A percentile compares a stretch with the other conserved stretches of the same genome.
phyloP scores from a whole-genome alignment of 2,329 filamentous ascomycete genomes.

The Lojkania enalia region DNA sequence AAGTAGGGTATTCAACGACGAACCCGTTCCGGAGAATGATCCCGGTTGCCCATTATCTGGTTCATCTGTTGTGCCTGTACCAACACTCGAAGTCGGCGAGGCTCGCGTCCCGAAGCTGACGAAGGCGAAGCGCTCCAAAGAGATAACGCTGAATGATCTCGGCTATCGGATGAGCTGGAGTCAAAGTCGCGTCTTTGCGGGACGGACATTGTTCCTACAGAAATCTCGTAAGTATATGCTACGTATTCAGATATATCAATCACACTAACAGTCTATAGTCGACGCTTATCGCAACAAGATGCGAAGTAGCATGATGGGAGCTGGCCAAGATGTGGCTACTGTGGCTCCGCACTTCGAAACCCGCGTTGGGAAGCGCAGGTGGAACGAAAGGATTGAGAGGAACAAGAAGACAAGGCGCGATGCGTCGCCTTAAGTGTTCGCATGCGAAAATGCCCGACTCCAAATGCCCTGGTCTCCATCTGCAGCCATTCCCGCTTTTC shows the following conservation, averaged over 20 bases:
- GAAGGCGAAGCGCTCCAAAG: constrained; percentile 71
- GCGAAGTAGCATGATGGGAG: constrained; percentile 75
- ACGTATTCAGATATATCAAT: not conserved
- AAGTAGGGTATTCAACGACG: constrained; percentile 73
- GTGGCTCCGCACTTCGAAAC: constrained; percentile 88
- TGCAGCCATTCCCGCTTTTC: constrained; percentile 37
- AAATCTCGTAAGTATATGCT: constrained; percentile 74
- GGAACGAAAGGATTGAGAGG: constrained; percentile 53
- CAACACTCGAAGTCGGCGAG: constrained; percentile 69
- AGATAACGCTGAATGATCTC: constrained; percentile 89
- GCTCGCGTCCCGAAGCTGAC: constrained; percentile 74
- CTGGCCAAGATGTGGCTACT: constrained; percentile 72
- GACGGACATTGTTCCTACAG: constrained; percentile 83
- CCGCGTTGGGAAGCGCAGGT: constrained; percentile 75
- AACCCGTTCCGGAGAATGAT: constrained; percentile 50
- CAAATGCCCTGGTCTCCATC: constrained; percentile 30
- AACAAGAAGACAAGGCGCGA: constrained; percentile 46
- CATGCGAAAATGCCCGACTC: constrained; percentile 23
- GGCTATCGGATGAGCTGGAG: constrained; percentile 97
- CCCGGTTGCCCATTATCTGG: constrained; percentile 47
- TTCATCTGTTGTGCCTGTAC: constrained; percentile 53
- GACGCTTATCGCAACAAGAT: constrained; percentile 95
- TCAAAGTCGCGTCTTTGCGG: constrained; percentile 88
- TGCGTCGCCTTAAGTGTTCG: constrained; percentile 41
- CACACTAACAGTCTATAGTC: constrained; percentile 61